Percentiles rank a stretch among this genome's conserved stretches.
Evolutionary conservation across 495 filamentous ascomycete genomes (phyloP).

Genomic region (Penicillium atrosanguineum): DNA sequence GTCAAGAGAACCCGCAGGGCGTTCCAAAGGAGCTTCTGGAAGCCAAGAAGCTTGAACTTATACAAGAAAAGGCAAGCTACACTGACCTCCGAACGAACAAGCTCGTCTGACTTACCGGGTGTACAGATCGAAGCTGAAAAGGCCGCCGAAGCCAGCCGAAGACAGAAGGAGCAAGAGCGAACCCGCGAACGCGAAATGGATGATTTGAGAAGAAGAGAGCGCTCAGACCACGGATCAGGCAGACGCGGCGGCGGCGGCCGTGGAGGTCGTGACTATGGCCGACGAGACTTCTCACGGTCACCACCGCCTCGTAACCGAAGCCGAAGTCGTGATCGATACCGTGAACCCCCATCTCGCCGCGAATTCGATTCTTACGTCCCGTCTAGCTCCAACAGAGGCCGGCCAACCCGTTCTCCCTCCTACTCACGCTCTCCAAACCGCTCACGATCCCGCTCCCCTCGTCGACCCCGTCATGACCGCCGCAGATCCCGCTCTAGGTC

Average conservation of each 20-base stretch:
- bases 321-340: slow-evolving; percentile 41
- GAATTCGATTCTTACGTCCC: slow-evolving; percentile 61
- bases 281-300: slow-evolving; percentile 57
- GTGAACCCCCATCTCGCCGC: slow-evolving; percentile 50
- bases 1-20: slow-evolving; percentile 81
- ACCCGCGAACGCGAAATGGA: slow-evolving; percentile 59
- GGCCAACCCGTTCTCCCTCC: slow-evolving; percentile 35
- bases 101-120: slow-evolving; percentile 9
- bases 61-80: slow-evolving; percentile 77
- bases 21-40: slow-evolving; percentile 93
- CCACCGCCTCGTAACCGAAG: slow-evolving; percentile 59
- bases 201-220: slow-evolving; percentile 68
- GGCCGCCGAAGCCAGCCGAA: slow-evolving; percentile 70
- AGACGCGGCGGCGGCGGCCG: slow-evolving; percentile 57
- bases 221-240: slow-evolving; percentile 62
- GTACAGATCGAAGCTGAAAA: slow-evolving; percentile 77
- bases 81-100: not conserved
- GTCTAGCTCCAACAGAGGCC: slow-evolving; percentile 32
- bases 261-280: slow-evolving; percentile 42
- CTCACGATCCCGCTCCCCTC: slow-evolving; percentile 38
- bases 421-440: slow-evolving; percentile 29
- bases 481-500: slow-evolving; percentile 21
- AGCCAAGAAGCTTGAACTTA: slow-evolving; percentile 90
- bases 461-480: not conserved
- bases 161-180: slow-evolving; percentile 64